Percentiles rank a stretch among this genome's conserved stretches.
phyloP scores from a whole-genome alignment of 179 eudicot genomes.

The Spergularia azorica region DNA sequence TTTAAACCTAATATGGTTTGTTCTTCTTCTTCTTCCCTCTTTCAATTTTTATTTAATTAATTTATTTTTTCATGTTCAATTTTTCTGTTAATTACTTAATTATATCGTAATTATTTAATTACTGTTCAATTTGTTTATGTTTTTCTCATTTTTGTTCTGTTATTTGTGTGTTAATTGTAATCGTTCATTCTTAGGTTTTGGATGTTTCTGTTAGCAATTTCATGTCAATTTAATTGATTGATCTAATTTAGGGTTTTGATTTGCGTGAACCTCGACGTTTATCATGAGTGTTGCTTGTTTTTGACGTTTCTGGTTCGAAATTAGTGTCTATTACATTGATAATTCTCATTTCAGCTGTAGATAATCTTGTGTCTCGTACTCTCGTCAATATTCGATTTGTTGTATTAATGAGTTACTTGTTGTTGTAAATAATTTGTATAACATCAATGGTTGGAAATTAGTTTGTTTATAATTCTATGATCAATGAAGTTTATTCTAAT shows the following conservation, averaged over 20 bases:
- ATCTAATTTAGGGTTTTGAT: slow-evolving; percentile 14
- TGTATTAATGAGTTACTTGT: background rate
- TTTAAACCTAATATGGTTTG: slow-evolving; percentile 81
- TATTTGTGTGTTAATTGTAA: background rate
- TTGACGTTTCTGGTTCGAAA: background rate
- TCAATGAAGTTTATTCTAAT: background rate
- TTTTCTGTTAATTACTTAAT: background rate
- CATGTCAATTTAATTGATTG: background rate
- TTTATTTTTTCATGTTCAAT: background rate
- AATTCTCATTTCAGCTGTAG: too few relatives aligned
- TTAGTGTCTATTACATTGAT: too few relatives aligned
- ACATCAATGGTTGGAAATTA: too few relatives aligned
- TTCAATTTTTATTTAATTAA: background rate
- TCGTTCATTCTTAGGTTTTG: background rate
- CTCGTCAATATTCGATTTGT: background rate
- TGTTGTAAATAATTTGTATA: too few relatives aligned
- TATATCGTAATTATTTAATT: background rate
- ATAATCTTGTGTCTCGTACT: background rate
- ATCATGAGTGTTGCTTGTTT: too few relatives aligned
- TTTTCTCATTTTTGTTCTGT: background rate
- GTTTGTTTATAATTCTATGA: background rate
- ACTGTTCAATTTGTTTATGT: background rate
- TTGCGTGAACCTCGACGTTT: too few relatives aligned
- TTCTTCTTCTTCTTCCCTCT: background rate
- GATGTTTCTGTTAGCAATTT: slow-evolving; percentile 1